Conservation (phyloP, 1,284 basidiomycete species). For the Ustilago bromivora region DNA sequence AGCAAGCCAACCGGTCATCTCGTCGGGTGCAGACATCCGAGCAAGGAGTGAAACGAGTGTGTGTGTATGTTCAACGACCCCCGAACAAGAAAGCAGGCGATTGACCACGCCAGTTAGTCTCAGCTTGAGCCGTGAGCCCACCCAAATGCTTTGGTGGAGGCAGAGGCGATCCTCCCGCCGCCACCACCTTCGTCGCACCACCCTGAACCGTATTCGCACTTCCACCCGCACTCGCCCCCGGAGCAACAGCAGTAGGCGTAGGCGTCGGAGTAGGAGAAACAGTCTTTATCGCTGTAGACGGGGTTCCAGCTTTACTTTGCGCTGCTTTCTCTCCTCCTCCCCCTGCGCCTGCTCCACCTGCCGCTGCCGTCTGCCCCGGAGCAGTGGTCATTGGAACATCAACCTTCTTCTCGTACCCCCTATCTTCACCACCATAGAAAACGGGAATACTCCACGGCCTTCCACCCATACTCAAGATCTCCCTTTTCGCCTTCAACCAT, state of each 20-base stretch:
- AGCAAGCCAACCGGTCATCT: too few species aligned
- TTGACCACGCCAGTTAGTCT: constrained; percentile 45
- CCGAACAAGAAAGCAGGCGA: constrained; percentile 50
- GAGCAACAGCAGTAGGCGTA: constrained; percentile 5
- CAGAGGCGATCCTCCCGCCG: constrained; percentile 26
- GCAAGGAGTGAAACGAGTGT: too few species aligned
- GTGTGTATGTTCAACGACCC: constrained; percentile 14
- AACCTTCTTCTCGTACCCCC: constrained; percentile 45
- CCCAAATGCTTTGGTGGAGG: constrained; percentile 47
- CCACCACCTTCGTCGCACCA: not conserved
- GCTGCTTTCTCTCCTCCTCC: constrained; percentile 6
- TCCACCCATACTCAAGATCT: constrained; percentile 61
- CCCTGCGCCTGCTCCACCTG: not conserved
- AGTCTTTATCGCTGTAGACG: constrained; percentile 11
- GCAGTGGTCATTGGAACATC: constrained; percentile 12
- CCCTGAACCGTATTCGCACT: not conserved
- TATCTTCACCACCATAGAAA: constrained; percentile 54
- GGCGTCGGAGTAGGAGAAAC: constrained; percentile 20
- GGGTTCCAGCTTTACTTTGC: constrained; percentile 28
- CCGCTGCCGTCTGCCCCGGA: not conserved
- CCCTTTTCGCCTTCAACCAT: constrained; percentile 53
- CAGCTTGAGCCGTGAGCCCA: constrained; percentile 20
- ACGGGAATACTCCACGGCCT: constrained; percentile 57
- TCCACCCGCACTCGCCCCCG: not conserved
- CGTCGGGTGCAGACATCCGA: too few species aligned